These are phyloP conservation scores for Cercospora canescens DNA, from an alignment of 2,329 filamentous ascomycete genomes.

Conservation along the genomic window DNA sequence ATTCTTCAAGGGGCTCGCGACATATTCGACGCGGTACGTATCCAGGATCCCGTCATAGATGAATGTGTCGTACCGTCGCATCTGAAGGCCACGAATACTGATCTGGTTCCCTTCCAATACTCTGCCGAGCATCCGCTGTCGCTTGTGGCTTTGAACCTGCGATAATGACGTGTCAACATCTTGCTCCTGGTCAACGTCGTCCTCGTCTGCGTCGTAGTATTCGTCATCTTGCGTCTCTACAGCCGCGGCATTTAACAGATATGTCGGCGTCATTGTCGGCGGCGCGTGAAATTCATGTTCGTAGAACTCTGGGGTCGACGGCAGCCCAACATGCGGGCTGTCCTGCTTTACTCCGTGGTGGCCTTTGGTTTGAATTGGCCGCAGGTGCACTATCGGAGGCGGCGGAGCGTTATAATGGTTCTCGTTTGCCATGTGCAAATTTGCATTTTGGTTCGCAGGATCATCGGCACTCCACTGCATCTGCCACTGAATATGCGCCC, in stretches of 20 bases:
- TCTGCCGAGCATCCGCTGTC: constrained; percentile 26
- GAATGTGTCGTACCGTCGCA: constrained; percentile 47
- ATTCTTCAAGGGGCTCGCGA: constrained; percentile 70
- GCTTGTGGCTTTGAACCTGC: constrained; percentile 17
- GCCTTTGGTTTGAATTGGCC: neutral
- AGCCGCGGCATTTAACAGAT: constrained; percentile 39
- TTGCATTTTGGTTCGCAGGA: neutral
- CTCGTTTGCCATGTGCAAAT: neutral
- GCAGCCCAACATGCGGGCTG: neutral
- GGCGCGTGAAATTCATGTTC: constrained; percentile 27
- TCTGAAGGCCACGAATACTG: constrained; percentile 28
- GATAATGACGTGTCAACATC: constrained; percentile 27
- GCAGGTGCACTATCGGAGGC: neutral
- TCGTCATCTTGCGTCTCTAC: constrained; percentile 51
- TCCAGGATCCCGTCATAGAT: constrained; percentile 49
- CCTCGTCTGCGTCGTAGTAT: constrained; percentile 51
- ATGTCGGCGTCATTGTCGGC: constrained; percentile 24
- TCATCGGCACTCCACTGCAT: neutral
- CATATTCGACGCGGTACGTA: constrained; percentile 47
- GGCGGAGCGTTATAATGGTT: neutral
- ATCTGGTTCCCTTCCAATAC: constrained; percentile 34
- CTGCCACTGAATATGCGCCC: neutral
- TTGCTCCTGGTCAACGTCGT: constrained; percentile 50
- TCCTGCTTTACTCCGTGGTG: neutral
- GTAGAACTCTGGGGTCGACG: constrained; percentile 26